These are phyloP conservation scores for Cynara cardunculus DNA, from an alignment of 129 eudicot species.

Conservation along the genomic window DNA sequence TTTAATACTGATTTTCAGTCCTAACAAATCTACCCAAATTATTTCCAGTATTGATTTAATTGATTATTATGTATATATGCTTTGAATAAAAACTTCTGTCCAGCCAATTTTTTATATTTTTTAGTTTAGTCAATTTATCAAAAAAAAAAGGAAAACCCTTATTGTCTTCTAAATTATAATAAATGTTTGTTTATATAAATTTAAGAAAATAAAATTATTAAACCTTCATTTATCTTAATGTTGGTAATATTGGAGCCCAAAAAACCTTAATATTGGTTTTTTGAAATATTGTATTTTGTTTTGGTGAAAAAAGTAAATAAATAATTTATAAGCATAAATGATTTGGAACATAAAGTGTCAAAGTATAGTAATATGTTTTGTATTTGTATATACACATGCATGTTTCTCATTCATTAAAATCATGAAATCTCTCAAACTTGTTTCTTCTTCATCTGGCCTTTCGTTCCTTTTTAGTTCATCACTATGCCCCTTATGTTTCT, in stretches of 20 bases:
- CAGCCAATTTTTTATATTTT: too few relatives aligned
- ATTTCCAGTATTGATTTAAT: too few relatives aligned
- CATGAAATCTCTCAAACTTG: conserved; percentile 1
- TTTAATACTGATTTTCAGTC: too few relatives aligned
- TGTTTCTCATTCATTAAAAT: background rate
- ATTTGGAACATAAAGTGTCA: background rate
- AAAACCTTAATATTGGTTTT: background rate
- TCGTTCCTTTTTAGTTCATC: background rate
- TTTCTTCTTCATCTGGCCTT: background rate
- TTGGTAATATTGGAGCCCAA: background rate
- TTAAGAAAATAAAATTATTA: background rate
- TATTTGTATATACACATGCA: background rate
- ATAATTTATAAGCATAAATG: too few relatives aligned
- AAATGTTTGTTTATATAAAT: too few relatives aligned
- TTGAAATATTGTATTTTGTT: background rate
- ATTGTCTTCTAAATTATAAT: too few relatives aligned
- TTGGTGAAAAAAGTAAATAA: too few relatives aligned
- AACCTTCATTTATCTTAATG: background rate
- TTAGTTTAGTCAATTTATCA: too few relatives aligned
- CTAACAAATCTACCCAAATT: too few relatives aligned
- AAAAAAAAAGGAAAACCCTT: too few relatives aligned
- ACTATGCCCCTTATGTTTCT: background rate
- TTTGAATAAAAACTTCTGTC: too few relatives aligned
- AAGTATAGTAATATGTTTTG: background rate
- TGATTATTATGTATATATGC: too few relatives aligned